phyloP scores from a whole-genome alignment of 176 grass and related monocot genomes.

The Lolium perenne region DNA sequence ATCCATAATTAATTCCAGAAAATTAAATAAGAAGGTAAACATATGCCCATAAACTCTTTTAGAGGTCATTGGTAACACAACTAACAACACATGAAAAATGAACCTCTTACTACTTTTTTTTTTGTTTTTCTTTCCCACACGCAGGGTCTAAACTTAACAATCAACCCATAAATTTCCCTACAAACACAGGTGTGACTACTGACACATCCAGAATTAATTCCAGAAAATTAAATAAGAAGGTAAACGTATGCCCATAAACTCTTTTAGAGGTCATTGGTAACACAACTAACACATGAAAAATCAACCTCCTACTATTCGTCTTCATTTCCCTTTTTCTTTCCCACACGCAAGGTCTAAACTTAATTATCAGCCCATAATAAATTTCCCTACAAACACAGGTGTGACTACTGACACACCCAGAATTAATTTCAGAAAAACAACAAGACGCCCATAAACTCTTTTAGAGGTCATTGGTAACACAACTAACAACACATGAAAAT shows the following conservation, averaged over 20 bases:
- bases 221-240: neutral
- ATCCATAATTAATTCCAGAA: neutral
- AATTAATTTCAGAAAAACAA: neutral
- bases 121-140: neutral
- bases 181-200: neutral
- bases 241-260: slow-evolving; percentile 20
- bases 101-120: neutral
- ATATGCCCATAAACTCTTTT: slow-evolving; percentile 23
- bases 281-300: neutral
- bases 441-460: slow-evolving; percentile 18
- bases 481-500: too few species aligned
- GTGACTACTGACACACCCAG: neutral
- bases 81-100: too few species aligned
- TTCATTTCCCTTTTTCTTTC: too few species aligned
- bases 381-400: slow-evolving; percentile 16
- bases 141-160: slow-evolving; percentile 6
- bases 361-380: slow-evolving; percentile 29
- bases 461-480: neutral
- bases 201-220: neutral
- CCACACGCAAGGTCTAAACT: neutral
- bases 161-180: slow-evolving; percentile 27
- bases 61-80: neutral
- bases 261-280: neutral
- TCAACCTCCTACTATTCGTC: neutral
- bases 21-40: neutral